Evolutionary conservation across 2,329 filamentous ascomycete species (phyloP), one percentile per base, ranked within the genome.

Genomic region (Cryphonectria japonica): DNA sequence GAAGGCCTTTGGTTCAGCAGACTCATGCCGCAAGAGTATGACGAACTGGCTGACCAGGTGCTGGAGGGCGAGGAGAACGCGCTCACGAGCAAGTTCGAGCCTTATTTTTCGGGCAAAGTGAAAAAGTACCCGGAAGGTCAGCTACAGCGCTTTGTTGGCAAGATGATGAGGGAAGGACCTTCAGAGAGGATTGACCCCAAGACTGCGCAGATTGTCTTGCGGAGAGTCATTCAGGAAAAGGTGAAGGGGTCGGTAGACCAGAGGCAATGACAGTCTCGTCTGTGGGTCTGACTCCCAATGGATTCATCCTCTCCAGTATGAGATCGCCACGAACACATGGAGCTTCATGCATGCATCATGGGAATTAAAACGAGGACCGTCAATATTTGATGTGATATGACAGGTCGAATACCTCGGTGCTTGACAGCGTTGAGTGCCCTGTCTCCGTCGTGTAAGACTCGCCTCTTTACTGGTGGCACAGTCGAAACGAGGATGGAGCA

Each of bases 121-220:
- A 80, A 80, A 54, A 81, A 80, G 66, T 87, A 85, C 71, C 87
- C 87, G 0, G 82, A 86, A 70, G 87, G 88, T 0, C 89, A 89
- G 79, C 82, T 89, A 62, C 89, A 89, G 87, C 89, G 85, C 74
- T 80, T 89, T 2, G 84, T 89, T 6, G 88, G 88, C 29, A 87
- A 85, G 78, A 86, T 90, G 85, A 85, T 90, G 80, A 81, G 83
- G 5, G 75, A 83, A 1, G 88, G 87, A 0, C 82, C 83, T 3
- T 83, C 87, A 61, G 86, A 88, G 76, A 81, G 85, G 39, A 88
- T 89, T 71, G 84, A 88, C 67, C 87, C 88, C 1, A 78, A 78
- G 34, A 84, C 79, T 39, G 87, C 86, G 0, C 85, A 88, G 78
- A 78, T 75, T 19, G 79, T 85, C 1, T 81, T 89, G 81, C 78